These are phyloP conservation scores for rapeseed (Brassica napus) DNA, from an alignment of 345 rosid genomes.

Conservation along the genomic window Da-Ae NC_063435.1:14284501-14285000, in stretches of 20 bases:
- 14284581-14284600: background rate
- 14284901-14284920: constrained; percentile 14
- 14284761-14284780: background rate
- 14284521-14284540: background rate
- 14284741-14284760: background rate
- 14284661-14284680: background rate
- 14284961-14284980: constrained; percentile 17
- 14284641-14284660: background rate
- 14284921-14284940: constrained; percentile 18
- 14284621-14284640: background rate
- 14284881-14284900: constrained; percentile 4
- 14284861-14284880: constrained; percentile 24
- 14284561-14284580: background rate
- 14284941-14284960: constrained; percentile 22
- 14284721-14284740: background rate
- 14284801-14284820: background rate
- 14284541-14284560: background rate
- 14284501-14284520: constrained; percentile 38
- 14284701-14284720: background rate
- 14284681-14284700: background rate
- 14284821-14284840: constrained; percentile 12
- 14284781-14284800: background rate
- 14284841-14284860: background rate
- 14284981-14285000: constrained; percentile 33
- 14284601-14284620: background rate